These are phyloP conservation scores for Nakaseomyces uthaithaninus DNA, from an alignment of 1,139 yeast genomes.

Conservation along the genomic window DNA sequence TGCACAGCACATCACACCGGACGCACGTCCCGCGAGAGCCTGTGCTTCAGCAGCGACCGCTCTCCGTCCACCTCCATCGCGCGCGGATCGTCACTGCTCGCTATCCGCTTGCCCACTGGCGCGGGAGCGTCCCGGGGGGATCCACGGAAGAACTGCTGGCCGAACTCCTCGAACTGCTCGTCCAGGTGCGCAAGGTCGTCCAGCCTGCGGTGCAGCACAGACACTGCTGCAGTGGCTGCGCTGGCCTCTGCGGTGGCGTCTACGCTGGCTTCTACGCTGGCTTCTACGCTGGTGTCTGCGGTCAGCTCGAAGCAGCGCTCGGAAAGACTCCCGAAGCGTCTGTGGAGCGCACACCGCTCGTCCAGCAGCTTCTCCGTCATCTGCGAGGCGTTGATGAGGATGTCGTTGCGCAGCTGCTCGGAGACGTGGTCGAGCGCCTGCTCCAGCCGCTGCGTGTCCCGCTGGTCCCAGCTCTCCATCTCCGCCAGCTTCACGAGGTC, in stretches of 20 bases:
- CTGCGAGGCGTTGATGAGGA: slow-evolving; percentile 48
- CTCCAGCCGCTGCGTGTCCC: slow-evolving; percentile 39
- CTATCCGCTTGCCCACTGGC: not conserved
- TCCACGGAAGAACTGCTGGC: slow-evolving; percentile 12
- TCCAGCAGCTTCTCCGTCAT: slow-evolving; percentile 34
- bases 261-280: too few relatives aligned
- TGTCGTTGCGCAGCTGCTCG: slow-evolving; percentile 44
- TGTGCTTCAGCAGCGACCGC: not conserved
- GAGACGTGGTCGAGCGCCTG: slow-evolving; percentile 37
- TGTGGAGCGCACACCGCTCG: slow-evolving; percentile 17
- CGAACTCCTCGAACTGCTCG: slow-evolving; percentile 28
- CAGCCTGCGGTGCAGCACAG: slow-evolving; percentile 16
- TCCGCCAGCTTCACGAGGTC: slow-evolving; percentile 42
- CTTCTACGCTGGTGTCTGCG: slow-evolving; percentile 20
- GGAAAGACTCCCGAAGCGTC: too few relatives aligned
- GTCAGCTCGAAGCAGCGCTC: too few relatives aligned
- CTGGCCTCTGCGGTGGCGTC: too few relatives aligned
- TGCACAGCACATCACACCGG: too few relatives aligned
- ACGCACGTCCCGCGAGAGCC: too few relatives aligned
- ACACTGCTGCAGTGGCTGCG: slow-evolving; percentile 14
- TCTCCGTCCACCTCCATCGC: not conserved
- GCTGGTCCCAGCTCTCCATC: slow-evolving; percentile 47
- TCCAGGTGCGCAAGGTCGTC: slow-evolving; percentile 23
- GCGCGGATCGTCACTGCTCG: not conserved
- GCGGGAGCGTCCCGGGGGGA: not conserved